These are phyloP conservation scores for Arthrinium phaeospermum DNA, from an alignment of 2,329 filamentous ascomycete genomes.

Conservation along the genomic window DNA sequence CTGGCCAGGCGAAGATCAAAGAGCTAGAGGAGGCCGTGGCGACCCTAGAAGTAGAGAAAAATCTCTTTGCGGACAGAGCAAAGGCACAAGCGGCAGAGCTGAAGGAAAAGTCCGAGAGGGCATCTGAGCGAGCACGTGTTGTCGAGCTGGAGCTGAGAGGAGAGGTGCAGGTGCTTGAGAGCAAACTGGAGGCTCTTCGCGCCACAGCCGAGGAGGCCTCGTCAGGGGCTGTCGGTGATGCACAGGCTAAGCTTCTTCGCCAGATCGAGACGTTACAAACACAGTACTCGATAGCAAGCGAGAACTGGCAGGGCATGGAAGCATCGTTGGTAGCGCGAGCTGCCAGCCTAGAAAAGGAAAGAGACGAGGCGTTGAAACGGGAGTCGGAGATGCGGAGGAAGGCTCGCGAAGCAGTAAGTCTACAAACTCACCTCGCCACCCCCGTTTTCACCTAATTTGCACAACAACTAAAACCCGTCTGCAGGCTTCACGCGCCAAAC, in stretches of 20 bases:
- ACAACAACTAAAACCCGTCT: conserved; percentile 37
- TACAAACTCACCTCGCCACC: conserved; percentile 40
- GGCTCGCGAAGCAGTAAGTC: conserved; percentile 79
- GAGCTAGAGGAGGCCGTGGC: conserved; percentile 63
- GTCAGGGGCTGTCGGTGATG: conserved; percentile 79
- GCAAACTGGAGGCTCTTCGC: conserved; percentile 87
- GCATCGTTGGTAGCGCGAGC: conserved; percentile 80
- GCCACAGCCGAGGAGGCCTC: conserved; percentile 87
- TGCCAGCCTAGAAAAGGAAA: conserved; percentile 82
- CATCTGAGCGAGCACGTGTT: conserved; percentile 71
- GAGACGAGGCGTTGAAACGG: conserved; percentile 81
- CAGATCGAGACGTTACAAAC: conserved; percentile 96
- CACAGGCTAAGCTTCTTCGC: conserved; percentile 85
- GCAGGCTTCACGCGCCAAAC: conserved; percentile 68
- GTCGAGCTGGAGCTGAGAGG: conserved; percentile 78
- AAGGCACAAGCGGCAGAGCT: conserved; percentile 75
- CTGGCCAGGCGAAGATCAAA: conserved; percentile 59
- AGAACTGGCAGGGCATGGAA: conserved; percentile 98
- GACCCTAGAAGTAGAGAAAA: conserved; percentile 80
- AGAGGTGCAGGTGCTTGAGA: conserved; percentile 81
- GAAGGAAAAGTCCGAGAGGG: conserved; percentile 73
- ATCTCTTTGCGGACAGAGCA: conserved; percentile 67
- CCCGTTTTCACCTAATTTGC: background rate
- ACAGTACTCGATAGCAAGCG: conserved; percentile 90
- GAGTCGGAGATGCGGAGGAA: conserved; percentile 91